Evolutionary conservation across 164 flowering plant genomes (phyloP).

Genomic region (Tetracentron sinense): DNA sequence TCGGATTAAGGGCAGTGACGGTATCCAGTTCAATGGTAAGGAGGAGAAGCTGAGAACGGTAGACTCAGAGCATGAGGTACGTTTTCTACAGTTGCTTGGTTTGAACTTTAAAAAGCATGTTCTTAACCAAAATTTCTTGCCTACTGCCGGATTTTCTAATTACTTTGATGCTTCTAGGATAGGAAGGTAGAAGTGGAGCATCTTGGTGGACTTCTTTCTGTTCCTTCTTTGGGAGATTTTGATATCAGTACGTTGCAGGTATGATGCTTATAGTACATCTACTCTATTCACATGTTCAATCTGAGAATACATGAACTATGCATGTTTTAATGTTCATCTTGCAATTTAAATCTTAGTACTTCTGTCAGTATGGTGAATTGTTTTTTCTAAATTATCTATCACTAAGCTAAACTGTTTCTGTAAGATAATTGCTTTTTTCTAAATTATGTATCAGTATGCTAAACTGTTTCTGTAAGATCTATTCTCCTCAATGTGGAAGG

Average conservation of each 20-base stretch:
- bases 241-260: conserved; percentile 86
- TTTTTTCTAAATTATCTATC: not conserved
- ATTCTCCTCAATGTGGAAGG: too few relatives aligned
- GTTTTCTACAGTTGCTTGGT: not conserved
- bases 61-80: conserved; percentile 73
- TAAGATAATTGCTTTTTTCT: too few relatives aligned
- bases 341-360: not conserved
- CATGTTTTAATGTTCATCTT: conserved; percentile 7
- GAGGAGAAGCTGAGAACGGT: conserved; percentile 34
- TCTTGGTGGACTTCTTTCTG: conserved; percentile 47
- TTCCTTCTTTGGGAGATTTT: conserved; percentile 51
- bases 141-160: conserved; percentile 8
- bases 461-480: too few relatives aligned
- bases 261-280: conserved; percentile 11
- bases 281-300: not conserved
- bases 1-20: conserved; percentile 37
- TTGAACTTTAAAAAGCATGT: not conserved
- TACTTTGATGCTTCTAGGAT: conserved; percentile 42
- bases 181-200: conserved; percentile 39
- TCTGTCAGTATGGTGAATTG: not conserved
- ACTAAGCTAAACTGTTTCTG: too few relatives aligned
- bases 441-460: too few relatives aligned
- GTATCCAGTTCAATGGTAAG: conserved; percentile 44
- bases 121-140: not conserved
- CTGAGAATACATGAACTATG: not conserved